Evolutionary conservation across 2,329 filamentous ascomycete species (phyloP).

Genomic region (Graphium sp.): DNA sequence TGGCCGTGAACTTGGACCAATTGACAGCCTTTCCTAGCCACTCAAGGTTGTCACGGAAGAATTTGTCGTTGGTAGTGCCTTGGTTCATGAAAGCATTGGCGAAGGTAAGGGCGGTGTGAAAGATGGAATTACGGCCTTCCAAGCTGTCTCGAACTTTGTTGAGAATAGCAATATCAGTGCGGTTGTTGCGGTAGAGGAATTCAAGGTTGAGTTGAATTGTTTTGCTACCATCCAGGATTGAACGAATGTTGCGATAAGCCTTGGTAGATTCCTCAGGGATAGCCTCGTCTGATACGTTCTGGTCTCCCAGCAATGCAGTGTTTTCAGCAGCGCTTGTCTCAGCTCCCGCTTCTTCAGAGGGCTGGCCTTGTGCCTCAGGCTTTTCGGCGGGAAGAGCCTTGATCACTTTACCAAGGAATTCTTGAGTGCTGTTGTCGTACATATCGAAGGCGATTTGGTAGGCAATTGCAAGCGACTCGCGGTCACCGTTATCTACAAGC

Average conservation of each 20-base stretch:
- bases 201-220: slow-evolving; percentile 91
- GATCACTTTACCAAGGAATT: slow-evolving; percentile 83
- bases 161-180: slow-evolving; percentile 76
- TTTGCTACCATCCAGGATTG: slow-evolving; percentile 72
- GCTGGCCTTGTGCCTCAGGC: slow-evolving; percentile 10
- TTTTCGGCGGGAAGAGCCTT: slow-evolving; percentile 52
- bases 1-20: slow-evolving; percentile 98
- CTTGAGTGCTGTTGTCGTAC: slow-evolving; percentile 96
- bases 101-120: slow-evolving; percentile 93
- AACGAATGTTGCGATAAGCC: slow-evolving; percentile 45
- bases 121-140: slow-evolving; percentile 92
- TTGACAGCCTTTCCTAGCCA: slow-evolving; percentile 98
- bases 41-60: slow-evolving; percentile 94
- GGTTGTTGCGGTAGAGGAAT: slow-evolving; percentile 91
- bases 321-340: slow-evolving; percentile 26
- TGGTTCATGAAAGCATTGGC: slow-evolving; percentile 99
- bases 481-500: slow-evolving; percentile 64
- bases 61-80: slow-evolving; percentile 93
- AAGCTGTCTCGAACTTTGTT: slow-evolving; percentile 95
- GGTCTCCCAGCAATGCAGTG: slow-evolving; percentile 25
- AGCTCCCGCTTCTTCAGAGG: slow-evolving; percentile 14
- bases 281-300: slow-evolving; percentile 24
- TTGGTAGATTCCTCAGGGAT: slow-evolving; percentile 34
- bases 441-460: slow-evolving; percentile 98
- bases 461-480: slow-evolving; percentile 64